These are phyloP conservation scores for Fusarium longipes DNA, from an alignment of 2,329 filamentous ascomycete species.

Conservation along the genomic window DNA sequence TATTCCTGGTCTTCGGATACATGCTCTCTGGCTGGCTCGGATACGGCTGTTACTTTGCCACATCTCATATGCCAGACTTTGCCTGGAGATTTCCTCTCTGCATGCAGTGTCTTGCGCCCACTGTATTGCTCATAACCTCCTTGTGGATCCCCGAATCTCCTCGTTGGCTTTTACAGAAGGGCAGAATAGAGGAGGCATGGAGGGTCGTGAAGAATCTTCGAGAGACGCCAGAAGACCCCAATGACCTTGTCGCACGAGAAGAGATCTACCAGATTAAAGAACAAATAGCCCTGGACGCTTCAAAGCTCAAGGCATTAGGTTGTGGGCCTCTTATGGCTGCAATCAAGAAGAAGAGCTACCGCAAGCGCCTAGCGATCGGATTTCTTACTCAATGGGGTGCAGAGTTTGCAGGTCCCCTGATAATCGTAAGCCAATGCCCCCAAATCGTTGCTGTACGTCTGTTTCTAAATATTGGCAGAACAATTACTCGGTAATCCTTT, in stretches of 20 bases:
- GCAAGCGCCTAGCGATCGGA: constrained; percentile 62
- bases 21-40: constrained; percentile 55
- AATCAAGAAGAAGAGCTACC: constrained; percentile 58
- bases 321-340: constrained; percentile 56
- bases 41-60: constrained; percentile 49
- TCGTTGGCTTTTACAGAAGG: constrained; percentile 61
- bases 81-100: constrained; percentile 58
- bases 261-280: constrained; percentile 60
- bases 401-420: constrained; percentile 61
- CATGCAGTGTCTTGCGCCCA: constrained; percentile 54
- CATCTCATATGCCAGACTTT: constrained; percentile 43
- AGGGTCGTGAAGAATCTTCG: constrained; percentile 54
- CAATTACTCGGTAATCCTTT: constrained; percentile 54
- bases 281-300: constrained; percentile 56
- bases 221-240: constrained; percentile 44
- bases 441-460: too few relatives aligned
- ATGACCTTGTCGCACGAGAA: constrained; percentile 57
- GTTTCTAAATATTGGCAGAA: constrained; percentile 50
- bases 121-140: constrained; percentile 51
- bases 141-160: constrained; percentile 56
- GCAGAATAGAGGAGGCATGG: constrained; percentile 58
- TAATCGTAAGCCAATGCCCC: constrained; percentile 55
- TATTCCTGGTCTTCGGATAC: constrained; percentile 58
- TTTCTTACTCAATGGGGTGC: constrained; percentile 66
- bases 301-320: constrained; percentile 54